Base-by-base conservation (phyloP, 2,329 filamentous ascomycete species). In the Hypoxylon sp. region DNA sequence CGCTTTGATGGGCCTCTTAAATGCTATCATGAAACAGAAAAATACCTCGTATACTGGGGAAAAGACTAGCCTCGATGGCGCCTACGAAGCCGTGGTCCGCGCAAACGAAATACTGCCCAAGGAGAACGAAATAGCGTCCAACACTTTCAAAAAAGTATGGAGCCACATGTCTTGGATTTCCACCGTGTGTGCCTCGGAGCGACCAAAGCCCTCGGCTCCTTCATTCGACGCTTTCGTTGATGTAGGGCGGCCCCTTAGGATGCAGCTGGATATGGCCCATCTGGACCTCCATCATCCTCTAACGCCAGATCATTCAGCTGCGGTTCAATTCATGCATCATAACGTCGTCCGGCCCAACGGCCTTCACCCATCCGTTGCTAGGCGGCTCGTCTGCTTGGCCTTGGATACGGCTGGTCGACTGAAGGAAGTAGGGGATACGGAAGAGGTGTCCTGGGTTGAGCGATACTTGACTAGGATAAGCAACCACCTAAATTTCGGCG, bases 251-350 rank as follows among this genome's bases (percentile, higher is more conserved):
- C 78, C 77, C 14, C 75, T 83, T 14, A 68, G 75, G 1, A 73
- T 82, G 36, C 72, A 73, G 6, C 72, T 87, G 6, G 82, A 86
- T 51, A 78, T 79, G 30, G 85, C 86, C 0, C 86, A 88, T 67
- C 77, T 89, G 2, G 79, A 83, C 26, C 78, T 89, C 1, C 79
- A 85, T 60, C 86, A 88, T 70, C 86, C 86, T 0, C 82, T 82
- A 0, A 77, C 78, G 2, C 86, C 86, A 0, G 79, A 80, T 24
- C 79, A 82, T 20, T 73, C 77, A 1, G 78, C 79, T 1, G 86
- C 86, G 0, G 70, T 88, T 9, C 71, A 78, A 1, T 81, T 84
- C 55, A 80, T 88, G 16, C 67, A 75, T 40, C 28, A 40, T 12
- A 64, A 54, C 12, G 48, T 48, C 12, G 48, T 48, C 7, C 32